These are phyloP conservation scores for Pseudogymnoascus pannorum DNA, from an alignment of 2,329 filamentous ascomycete species.

Conservation along the genomic window DNA sequence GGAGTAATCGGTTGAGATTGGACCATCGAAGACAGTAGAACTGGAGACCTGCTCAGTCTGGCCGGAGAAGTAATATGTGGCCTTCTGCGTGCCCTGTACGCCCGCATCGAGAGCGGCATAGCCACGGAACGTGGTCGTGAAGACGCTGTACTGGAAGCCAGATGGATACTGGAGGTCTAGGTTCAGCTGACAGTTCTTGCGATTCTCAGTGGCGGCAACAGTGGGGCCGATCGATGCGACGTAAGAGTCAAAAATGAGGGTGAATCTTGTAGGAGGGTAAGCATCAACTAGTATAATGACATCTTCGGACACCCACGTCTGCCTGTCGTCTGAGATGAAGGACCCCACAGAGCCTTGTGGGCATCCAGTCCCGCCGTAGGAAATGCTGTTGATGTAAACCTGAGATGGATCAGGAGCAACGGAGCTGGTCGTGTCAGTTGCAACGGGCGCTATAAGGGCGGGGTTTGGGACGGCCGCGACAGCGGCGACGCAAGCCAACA, in stretches of 20 bases:
- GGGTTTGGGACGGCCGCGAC: slow-evolving; percentile 21
- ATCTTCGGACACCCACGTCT: slow-evolving; percentile 32
- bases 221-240: slow-evolving; percentile 41
- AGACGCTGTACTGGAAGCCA: slow-evolving; percentile 46
- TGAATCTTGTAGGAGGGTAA: slow-evolving; percentile 29
- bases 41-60: slow-evolving; percentile 27
- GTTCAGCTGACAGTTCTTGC: slow-evolving; percentile 49
- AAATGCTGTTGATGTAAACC: slow-evolving; percentile 37
- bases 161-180: slow-evolving; percentile 43
- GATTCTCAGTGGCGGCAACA: slow-evolving; percentile 35
- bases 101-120: slow-evolving; percentile 40
- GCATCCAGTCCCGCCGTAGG: slow-evolving; percentile 42
- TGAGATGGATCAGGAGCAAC: slow-evolving; percentile 25
- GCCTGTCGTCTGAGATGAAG: slow-evolving; percentile 36
- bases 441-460: slow-evolving; percentile 17
- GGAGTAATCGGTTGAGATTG: slow-evolving; percentile 34
- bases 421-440: slow-evolving; percentile 15
- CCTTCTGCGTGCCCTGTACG: slow-evolving; percentile 41
- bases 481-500: slow-evolving; percentile 19
- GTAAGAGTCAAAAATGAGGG: slow-evolving; percentile 45
- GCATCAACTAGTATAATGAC: slow-evolving; percentile 10
- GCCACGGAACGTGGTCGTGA: slow-evolving; percentile 45
- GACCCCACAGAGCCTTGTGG: slow-evolving; percentile 37
- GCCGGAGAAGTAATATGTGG: slow-evolving; percentile 49
- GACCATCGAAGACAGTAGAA: slow-evolving; percentile 37